Conservation (phyloP, 1,139 yeast genomes). For the Candida glucosophila region DNA sequence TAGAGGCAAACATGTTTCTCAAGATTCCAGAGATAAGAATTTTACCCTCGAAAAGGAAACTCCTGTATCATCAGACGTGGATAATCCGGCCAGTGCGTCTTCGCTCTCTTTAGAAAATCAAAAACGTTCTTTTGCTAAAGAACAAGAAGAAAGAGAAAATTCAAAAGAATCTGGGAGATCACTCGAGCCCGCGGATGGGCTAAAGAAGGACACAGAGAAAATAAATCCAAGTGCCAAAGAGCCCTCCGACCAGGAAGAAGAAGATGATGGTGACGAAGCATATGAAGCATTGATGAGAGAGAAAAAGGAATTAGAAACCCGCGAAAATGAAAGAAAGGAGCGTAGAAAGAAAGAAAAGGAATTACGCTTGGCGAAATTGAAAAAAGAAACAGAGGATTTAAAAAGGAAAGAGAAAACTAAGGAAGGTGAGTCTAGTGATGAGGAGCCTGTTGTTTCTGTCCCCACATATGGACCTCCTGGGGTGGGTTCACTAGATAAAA, state of each 20-base stretch:
- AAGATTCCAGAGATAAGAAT: too few species aligned
- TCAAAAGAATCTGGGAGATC: too few species aligned
- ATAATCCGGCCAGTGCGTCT: too few species aligned
- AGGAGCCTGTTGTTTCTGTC: conserved; percentile 16
- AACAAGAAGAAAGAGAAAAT: too few species aligned
- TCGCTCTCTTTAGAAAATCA: too few species aligned
- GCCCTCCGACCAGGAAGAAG: conserved; percentile 12
- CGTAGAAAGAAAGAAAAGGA: conserved; percentile 47
- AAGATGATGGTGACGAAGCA: conserved; percentile 40
- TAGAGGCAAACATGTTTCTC: conserved; percentile 24
- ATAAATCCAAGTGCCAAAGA: not conserved
- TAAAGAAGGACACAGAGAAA: too few species aligned
- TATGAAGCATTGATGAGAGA: conserved; percentile 37
- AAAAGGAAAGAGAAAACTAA: conserved; percentile 22
- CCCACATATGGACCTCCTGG: conserved; percentile 23
- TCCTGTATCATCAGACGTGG: too few species aligned
- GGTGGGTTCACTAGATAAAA: not conserved
- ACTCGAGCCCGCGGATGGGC: too few species aligned
- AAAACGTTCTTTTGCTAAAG: too few species aligned
- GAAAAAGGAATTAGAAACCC: conserved; percentile 40
- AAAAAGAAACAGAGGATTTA: conserved; percentile 52
- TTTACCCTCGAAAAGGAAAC: too few species aligned
- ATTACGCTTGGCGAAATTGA: conserved; percentile 50
- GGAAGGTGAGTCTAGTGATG: conserved; percentile 23
- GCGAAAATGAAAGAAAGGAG: conserved; percentile 38